A percentile compares a stretch with the other conserved stretches of the same genome.
These are phyloP conservation scores for Nematocida major DNA, from an alignment of 371 early-diverging fungal genomes.

Conservation along the genomic window DNA sequence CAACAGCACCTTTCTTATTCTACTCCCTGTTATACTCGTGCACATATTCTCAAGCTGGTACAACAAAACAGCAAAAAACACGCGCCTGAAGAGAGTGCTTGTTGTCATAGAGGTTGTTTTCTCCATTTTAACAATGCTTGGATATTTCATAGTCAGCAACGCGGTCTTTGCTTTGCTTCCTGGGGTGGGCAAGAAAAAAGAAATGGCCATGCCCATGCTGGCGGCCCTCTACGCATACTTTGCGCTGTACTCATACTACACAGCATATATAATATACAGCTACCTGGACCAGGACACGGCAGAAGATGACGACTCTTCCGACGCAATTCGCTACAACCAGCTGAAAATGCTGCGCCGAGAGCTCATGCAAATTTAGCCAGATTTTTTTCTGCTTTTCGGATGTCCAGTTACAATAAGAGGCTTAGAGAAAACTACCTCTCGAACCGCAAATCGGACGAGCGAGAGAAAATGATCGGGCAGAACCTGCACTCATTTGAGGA, in stretches of 20 bases:
- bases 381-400: constrained; percentile 7
- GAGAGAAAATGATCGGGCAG: constrained; percentile 21
- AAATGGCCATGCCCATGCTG: background rate
- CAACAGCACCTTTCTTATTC: background rate
- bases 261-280: background rate
- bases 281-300: background rate
- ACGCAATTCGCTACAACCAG: constrained; percentile 5
- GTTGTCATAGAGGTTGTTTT: background rate
- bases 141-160: constrained; percentile 19
- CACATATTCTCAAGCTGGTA: constrained; percentile 1
- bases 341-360: background rate
- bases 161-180: constrained; percentile 2
- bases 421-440: constrained; percentile 28
- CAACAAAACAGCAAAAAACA: background rate
- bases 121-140: background rate
- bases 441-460: background rate
- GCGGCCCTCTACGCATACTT: background rate
- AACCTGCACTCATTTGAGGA: constrained; percentile 5
- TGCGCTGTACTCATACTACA: background rate
- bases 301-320: constrained; percentile 17
- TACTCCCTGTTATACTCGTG: background rate
- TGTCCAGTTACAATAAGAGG: constrained; percentile 45
- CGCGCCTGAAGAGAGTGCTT: background rate
- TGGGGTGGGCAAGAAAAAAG: background rate
- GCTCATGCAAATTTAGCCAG: background rate